phyloP scores from a whole-genome alignment of 2,329 filamentous ascomycete genomes.

The Diplodia sapinea region DNA sequence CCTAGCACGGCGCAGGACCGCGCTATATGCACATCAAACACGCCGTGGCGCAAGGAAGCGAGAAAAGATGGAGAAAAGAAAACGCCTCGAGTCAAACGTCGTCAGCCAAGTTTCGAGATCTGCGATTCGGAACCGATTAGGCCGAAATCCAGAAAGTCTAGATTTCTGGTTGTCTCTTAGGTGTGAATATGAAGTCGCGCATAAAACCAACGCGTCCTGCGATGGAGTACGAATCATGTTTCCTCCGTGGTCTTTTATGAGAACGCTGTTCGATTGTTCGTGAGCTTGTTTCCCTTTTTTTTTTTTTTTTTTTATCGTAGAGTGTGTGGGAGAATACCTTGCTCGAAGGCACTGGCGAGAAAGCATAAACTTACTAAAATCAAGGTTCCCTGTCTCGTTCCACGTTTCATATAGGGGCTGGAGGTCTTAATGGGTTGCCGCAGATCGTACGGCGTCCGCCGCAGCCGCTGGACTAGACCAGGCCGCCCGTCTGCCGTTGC shows the following conservation, averaged over 20 bases:
- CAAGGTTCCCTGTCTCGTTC: constrained; percentile 7
- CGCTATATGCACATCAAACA: background rate
- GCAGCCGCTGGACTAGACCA: background rate
- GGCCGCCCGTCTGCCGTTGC: background rate
- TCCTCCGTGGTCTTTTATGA: background rate
- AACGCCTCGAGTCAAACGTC: background rate
- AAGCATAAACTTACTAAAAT: background rate
- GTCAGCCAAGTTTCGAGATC: background rate
- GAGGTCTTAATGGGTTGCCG: background rate
- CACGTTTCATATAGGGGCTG: constrained; percentile 13
- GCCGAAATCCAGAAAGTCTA: background rate
- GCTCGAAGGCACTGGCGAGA: too few relatives aligned
- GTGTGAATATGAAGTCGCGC: background rate
- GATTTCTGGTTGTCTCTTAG: background rate
- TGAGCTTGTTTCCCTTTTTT: too few relatives aligned
- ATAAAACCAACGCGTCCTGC: rapidly evolving
- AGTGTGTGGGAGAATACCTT: background rate
- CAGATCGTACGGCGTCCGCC: background rate
- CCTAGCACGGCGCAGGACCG: background rate
- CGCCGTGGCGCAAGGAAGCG: background rate
- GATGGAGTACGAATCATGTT: background rate
- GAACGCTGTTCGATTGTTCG: background rate
- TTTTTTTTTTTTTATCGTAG: too few relatives aligned
- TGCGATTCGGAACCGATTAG: background rate
- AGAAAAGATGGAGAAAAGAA: background rate